These are phyloP conservation scores for Amaranthus palmeri DNA, from an alignment of 148 eudicot genomes.

Conservation along the genomic window DNA sequence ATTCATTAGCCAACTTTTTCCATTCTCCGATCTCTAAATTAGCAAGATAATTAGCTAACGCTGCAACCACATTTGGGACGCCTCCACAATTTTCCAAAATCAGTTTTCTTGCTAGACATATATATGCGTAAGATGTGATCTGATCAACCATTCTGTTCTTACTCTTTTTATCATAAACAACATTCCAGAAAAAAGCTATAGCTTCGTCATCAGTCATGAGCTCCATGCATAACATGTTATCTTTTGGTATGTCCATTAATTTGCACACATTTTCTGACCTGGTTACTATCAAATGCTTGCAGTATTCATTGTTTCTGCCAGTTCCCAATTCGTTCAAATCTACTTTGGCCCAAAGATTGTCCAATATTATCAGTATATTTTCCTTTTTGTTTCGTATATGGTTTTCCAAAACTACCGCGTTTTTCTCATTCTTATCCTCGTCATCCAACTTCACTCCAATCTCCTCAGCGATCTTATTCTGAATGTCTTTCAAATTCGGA, in stretches of 20 bases:
- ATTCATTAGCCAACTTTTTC: conserved; percentile 10
- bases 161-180: not conserved
- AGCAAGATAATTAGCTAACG: conserved; percentile 8
- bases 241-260: conserved; percentile 5
- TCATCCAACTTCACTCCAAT: not conserved
- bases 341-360: conserved; percentile 11
- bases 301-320: not conserved
- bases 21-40: not conserved
- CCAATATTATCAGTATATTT: conserved; percentile 17
- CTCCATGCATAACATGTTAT: not conserved
- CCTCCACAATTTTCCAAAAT: conserved; percentile 10
- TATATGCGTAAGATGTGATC: not conserved
- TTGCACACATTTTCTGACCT: conserved; percentile 2
- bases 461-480: conserved; percentile 13
- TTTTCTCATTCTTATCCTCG: too few species aligned
- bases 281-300: conserved; percentile 12
- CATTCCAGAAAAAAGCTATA: not conserved
- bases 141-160: not conserved
- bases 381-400: too few species aligned
- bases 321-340: conserved; percentile 9
- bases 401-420: not conserved
- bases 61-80: conserved; percentile 14
- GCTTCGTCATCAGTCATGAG: conserved; percentile 1
- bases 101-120: not conserved
- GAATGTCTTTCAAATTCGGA: conserved; percentile 17